Percentiles rank a stretch among this genome's conserved stretches.
These are phyloP conservation scores for Puccinia novopanici DNA, from an alignment of 1,284 basidiomycete species.

Conservation along the genomic window DNA sequence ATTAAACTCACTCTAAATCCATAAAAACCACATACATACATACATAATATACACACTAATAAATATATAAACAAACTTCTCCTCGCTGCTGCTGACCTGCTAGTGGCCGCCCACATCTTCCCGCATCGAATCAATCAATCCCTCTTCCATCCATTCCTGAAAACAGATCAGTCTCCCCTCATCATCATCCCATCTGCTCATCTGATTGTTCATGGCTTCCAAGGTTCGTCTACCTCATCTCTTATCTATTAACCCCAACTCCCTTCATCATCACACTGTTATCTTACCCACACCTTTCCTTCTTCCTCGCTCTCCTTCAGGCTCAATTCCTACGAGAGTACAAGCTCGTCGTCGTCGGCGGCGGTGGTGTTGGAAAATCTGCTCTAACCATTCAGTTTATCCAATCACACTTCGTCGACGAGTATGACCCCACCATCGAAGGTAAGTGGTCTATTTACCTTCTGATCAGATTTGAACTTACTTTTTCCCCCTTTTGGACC, in stretches of 20 bases:
- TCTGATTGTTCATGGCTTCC: not conserved
- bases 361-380: slow-evolving; percentile 73
- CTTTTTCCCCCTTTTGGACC: not conserved
- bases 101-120: too few species aligned
- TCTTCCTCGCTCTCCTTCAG: slow-evolving; percentile 60
- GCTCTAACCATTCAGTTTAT: slow-evolving; percentile 60
- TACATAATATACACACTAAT: too few species aligned
- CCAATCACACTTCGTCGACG: slow-evolving; percentile 88
- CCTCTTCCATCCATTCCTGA: too few species aligned
- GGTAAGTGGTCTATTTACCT: slow-evolving; percentile 62
- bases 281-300: not conserved
- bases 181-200: not conserved
- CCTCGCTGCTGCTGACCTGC: too few species aligned
- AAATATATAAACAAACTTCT: too few species aligned
- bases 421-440: slow-evolving; percentile 97
- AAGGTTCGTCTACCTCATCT: not conserved
- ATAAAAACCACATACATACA: too few species aligned
- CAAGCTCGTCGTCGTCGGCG: slow-evolving; percentile 95
- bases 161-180: not conserved
- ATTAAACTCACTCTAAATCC: too few species aligned
- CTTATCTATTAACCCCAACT: not conserved
- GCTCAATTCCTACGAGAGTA: slow-evolving; percentile 92
- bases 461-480: not conserved
- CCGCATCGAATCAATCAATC: too few species aligned
- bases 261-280: not conserved